These are phyloP conservation scores for Clausena lansium DNA, from an alignment of 345 rosid genomes.

Conservation along the genomic window DNA sequence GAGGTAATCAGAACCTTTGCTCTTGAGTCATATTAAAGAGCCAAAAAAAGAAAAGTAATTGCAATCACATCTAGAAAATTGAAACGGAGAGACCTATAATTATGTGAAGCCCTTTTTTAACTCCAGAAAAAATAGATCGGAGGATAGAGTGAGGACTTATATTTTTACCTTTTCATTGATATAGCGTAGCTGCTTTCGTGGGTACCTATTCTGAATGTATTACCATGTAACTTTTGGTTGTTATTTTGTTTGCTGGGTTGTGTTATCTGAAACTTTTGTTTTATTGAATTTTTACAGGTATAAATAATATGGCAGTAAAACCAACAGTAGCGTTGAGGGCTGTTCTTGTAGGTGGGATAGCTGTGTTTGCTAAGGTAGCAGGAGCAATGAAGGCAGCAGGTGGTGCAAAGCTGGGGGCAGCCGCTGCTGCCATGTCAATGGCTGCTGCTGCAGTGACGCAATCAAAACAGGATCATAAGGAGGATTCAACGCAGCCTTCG, in stretches of 20 bases:
- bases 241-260: background rate
- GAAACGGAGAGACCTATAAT: background rate
- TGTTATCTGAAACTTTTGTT: background rate
- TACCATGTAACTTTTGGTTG: background rate
- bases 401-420: slow-evolving; percentile 83
- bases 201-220: background rate
- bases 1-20: background rate
- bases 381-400: slow-evolving; percentile 89
- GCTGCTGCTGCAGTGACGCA: slow-evolving; percentile 71
- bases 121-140: background rate
- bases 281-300: slow-evolving; percentile 23
- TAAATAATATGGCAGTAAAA: slow-evolving; percentile 56
- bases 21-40: background rate
- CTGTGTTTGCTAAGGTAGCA: slow-evolving; percentile 72
- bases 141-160: background rate
- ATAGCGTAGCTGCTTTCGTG: background rate
- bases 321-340: slow-evolving; percentile 93
- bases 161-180: background rate
- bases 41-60: background rate
- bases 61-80: background rate
- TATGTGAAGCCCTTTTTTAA: background rate
- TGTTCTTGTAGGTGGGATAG: slow-evolving; percentile 73
- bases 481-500: slow-evolving; percentile 36
- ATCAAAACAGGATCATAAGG: slow-evolving; percentile 56
- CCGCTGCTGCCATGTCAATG: slow-evolving; percentile 72